A percentile compares a stretch with the other conserved stretches of the same genome.
These are phyloP conservation scores for Fusarium tuaranense DNA, from an alignment of 2,329 filamentous ascomycete genomes.

Conservation along the genomic window DNA sequence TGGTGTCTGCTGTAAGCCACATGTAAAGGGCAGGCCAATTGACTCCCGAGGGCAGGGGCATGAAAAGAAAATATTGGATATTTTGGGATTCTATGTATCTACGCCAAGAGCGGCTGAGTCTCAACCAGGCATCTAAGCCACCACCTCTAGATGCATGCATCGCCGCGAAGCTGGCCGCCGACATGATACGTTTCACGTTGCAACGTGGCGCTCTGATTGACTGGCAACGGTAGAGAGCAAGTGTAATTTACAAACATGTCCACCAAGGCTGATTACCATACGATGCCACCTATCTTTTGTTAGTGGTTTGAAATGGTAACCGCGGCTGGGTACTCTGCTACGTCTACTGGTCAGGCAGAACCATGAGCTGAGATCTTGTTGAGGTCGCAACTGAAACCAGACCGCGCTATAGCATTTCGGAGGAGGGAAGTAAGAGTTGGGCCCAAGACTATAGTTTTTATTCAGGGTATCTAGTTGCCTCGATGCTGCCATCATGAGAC, in stretches of 20 bases:
- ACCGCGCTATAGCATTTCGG: too few species aligned
- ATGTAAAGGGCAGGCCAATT: background rate
- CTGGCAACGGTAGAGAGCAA: background rate
- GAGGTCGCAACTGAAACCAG: too few species aligned
- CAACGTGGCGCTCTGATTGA: background rate
- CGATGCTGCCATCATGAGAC: background rate
- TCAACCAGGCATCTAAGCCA: background rate
- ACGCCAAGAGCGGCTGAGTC: background rate
- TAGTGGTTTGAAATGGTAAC: too few species aligned
- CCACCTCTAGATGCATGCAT: background rate
- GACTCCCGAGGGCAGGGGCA: background rate
- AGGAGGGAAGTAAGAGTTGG: too few species aligned
- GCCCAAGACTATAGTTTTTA: too few species aligned
- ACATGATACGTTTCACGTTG: background rate
- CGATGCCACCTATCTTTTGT: background rate
- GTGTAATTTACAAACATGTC: background rate
- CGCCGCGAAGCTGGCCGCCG: background rate
- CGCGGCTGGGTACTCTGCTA: too few species aligned
- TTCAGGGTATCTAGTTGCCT: too few species aligned
- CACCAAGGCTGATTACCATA: background rate
- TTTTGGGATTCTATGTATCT: background rate
- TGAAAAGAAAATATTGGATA: background rate
- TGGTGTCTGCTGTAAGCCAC: background rate
- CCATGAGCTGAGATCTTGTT: too few species aligned
- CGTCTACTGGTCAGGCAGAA: too few species aligned